phyloP scores from a whole-genome alignment of 805 yeast genomes.

The Monosporozyma yasuniensis region DNA sequence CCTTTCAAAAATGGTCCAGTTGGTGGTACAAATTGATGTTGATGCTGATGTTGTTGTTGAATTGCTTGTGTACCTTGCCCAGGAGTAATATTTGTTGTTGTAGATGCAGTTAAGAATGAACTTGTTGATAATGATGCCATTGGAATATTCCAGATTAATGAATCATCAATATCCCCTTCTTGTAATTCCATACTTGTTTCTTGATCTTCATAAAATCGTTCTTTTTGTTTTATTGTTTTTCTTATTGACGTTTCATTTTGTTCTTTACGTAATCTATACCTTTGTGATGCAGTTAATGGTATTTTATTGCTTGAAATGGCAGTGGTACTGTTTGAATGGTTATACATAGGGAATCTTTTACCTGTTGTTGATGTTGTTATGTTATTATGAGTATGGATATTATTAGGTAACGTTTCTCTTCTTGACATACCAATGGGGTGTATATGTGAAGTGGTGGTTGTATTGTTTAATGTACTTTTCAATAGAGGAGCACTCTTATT shows the following conservation, averaged over 20 bases:
- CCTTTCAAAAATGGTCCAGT: conserved; percentile 11
- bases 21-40: conserved; percentile 1
- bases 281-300: conserved; percentile 35
- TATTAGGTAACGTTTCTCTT: background rate
- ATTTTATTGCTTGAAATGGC: conserved; percentile 7
- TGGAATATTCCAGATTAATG: conserved; percentile 46
- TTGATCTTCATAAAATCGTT: conserved; percentile 33
- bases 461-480: background rate
- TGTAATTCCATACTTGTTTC: conserved; percentile 13
- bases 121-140: conserved; percentile 33
- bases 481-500: conserved; percentile 7
- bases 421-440: background rate
- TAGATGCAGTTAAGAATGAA: conserved; percentile 16
- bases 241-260: conserved; percentile 30
- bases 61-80: background rate
- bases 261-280: conserved; percentile 33
- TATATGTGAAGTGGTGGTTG: background rate
- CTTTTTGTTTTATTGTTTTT: conserved; percentile 29
- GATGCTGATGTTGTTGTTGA: background rate
- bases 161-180: conserved; percentile 32
- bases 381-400: background rate
- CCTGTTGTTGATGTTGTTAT: no score
- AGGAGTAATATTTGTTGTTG: background rate
- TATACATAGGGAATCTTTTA: conserved; percentile 3
- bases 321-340: conserved; percentile 11